A percentile compares a stretch with the other conserved stretches of the same genome.
phyloP scores from a whole-genome alignment of 2,329 filamentous ascomycete genomes.

The Meredithiella fracta region DNA sequence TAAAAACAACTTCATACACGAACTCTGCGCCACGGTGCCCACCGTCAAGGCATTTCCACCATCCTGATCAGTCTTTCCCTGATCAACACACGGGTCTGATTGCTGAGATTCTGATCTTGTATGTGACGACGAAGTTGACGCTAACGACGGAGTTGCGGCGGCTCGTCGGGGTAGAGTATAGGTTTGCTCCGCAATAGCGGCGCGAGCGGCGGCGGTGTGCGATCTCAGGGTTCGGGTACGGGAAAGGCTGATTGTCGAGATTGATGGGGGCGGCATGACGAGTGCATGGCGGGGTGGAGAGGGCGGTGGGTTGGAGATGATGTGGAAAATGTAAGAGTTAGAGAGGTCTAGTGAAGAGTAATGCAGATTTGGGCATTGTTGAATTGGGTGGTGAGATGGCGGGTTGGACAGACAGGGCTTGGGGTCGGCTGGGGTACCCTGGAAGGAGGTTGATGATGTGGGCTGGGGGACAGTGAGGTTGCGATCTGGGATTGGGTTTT shows the following conservation, averaged over 20 bases:
- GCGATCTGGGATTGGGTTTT: too few species aligned
- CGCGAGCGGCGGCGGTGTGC: neutral
- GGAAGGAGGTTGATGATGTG: neutral
- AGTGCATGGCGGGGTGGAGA: slow-evolving; percentile 9
- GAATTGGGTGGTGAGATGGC: neutral
- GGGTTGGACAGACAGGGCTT: neutral
- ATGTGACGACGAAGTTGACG: slow-evolving; percentile 1
- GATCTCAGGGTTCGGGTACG: slow-evolving; percentile 11
- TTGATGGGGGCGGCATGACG: slow-evolving; percentile 9
- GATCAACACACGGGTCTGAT: neutral
- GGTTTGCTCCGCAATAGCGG: too few species aligned
- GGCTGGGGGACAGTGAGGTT: neutral
- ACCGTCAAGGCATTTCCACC: neutral
- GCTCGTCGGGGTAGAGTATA: neutral
- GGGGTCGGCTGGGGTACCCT: neutral
- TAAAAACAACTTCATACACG: slow-evolving; percentile 51
- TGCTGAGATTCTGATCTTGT: neutral
- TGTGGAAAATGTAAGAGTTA: neutral
- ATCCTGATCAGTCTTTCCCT: neutral
- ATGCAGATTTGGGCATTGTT: neutral
- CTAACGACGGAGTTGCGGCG: neutral
- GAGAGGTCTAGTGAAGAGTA: neutral
- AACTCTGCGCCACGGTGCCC: slow-evolving; percentile 15
- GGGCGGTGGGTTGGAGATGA: neutral
- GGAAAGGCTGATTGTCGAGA: slow-evolving; percentile 6